Percentiles rank a stretch among this genome's conserved stretches.
Conservation (phyloP, 1,284 basidiomycete species). For the Pseudozyma hubeiensis region DNA sequence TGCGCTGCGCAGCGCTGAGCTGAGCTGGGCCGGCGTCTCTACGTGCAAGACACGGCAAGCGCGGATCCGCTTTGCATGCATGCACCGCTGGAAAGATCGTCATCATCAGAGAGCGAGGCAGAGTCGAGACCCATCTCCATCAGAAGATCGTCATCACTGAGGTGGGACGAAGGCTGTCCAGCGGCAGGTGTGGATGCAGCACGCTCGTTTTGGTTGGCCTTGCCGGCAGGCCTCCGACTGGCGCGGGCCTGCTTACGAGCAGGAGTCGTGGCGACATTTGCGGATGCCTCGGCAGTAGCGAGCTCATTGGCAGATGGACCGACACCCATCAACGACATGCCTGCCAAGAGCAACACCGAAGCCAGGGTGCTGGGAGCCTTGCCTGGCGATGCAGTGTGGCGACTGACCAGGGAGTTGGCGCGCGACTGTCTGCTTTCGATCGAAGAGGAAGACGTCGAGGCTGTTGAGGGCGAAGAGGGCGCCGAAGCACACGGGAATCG, state of each 20-base stretch:
- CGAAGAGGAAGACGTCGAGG: conserved; percentile 35
- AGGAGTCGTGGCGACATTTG: conserved; percentile 1
- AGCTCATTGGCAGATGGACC: conserved; percentile 21
- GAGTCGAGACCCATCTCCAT: conserved; percentile 38
- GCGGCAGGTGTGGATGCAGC: conserved; percentile 13
- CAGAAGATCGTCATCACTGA: conserved; percentile 46
- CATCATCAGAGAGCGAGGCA: conserved; percentile 34
- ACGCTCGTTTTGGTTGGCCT: conserved; percentile 4
- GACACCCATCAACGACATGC: conserved; percentile 39
- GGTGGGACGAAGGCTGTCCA: conserved; percentile 53
- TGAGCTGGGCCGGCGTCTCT: not conserved
- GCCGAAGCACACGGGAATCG: conserved; percentile 30
- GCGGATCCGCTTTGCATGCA: conserved; percentile 6
- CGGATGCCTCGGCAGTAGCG: conserved; percentile 16
- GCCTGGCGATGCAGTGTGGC: conserved; percentile 3
- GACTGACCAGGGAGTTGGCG: conserved; percentile 9
- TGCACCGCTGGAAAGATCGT: conserved; percentile 9
- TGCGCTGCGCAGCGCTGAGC: not conserved
- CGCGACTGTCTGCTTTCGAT: conserved; percentile 25
- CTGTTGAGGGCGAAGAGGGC: conserved; percentile 45
- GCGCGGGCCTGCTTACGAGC: conserved; percentile 24
- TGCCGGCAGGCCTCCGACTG: conserved; percentile 12
- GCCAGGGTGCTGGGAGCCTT: conserved; percentile 28
- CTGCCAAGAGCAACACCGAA: conserved; percentile 24
- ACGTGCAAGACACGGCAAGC: conserved; percentile 19